phyloP scores from a whole-genome alignment of 2,329 filamentous ascomycete genomes.

The Colletotrichum sp. region DNA sequence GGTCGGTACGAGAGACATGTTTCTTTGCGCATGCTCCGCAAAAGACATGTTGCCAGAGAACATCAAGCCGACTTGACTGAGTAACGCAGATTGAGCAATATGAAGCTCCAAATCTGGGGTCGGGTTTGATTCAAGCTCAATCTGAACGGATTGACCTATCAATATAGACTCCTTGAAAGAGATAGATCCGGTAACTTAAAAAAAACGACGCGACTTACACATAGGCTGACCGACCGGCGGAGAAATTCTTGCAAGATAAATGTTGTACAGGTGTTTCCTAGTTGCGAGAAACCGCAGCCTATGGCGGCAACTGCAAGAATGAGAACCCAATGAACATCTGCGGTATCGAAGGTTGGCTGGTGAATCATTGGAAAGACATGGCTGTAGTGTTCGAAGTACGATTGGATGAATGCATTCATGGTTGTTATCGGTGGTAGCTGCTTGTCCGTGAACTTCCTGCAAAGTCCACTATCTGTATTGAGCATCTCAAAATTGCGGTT shows the following conservation, averaged over 20 bases:
- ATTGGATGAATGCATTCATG: not conserved
- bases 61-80: not conserved
- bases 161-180: not conserved
- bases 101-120: not conserved
- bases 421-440: not conserved
- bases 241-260: not conserved
- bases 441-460: not conserved
- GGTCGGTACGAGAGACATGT: not conserved
- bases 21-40: not conserved
- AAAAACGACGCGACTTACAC: no score
- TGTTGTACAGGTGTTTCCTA: not conserved
- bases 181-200: no score
- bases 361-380: not conserved
- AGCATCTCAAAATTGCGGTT: not conserved
- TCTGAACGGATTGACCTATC: not conserved
- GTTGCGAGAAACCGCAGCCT: not conserved
- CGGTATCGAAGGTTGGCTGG: not conserved
- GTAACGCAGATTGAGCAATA: not conserved
- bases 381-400: not conserved
- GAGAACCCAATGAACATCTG: not conserved
- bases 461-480: not conserved
- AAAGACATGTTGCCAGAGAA: constrained; percentile 1
- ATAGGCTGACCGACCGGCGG: not conserved
- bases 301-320: not conserved
- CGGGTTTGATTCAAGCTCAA: not conserved